A percentile compares a stretch with the other conserved stretches of the same genome.
These are phyloP conservation scores for Paecilomyces dactylethromorphus DNA, from an alignment of 2,329 filamentous ascomycete genomes.

Conservation along the genomic window DNA sequence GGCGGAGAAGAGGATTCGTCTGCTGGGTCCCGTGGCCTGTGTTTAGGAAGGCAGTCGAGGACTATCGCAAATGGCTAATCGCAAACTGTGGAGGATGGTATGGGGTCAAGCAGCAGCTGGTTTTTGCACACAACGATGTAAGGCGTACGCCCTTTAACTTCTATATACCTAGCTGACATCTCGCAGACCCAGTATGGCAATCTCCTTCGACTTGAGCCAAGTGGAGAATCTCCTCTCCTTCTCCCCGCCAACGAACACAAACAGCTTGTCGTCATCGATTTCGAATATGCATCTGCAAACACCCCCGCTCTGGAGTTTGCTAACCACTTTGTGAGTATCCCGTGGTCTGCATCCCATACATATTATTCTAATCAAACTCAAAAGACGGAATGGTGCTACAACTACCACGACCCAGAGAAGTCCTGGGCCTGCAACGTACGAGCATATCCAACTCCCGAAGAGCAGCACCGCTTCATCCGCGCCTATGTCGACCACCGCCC, in stretches of 20 bases:
- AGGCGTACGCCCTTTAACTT: conserved; percentile 25
- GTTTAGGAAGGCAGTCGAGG: conserved; percentile 68
- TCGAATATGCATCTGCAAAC: conserved; percentile 93
- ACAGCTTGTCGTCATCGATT: conserved; percentile 94
- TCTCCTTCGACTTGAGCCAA: conserved; percentile 70
- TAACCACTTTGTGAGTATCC: conserved; percentile 73
- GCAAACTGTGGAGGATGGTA: conserved; percentile 61
- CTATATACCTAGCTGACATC: conserved; percentile 11
- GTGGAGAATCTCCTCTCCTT: conserved; percentile 72
- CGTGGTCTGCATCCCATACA: background rate
- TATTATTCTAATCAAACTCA: conserved; percentile 1
- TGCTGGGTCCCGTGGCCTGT: conserved; percentile 76
- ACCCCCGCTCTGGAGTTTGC: conserved; percentile 83
- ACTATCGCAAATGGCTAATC: conserved; percentile 69
- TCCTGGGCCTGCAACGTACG: conserved; percentile 63
- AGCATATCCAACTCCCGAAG: conserved; percentile 68
- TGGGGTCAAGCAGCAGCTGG: conserved; percentile 65
- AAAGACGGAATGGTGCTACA: conserved; percentile 89
- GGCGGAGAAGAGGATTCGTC: conserved; percentile 67
- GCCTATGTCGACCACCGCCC: conserved; percentile 81
- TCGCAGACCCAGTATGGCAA: conserved; percentile 93
- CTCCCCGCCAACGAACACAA: conserved; percentile 91
- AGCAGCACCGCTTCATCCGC: conserved; percentile 78
- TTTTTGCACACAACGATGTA: conserved; percentile 98
- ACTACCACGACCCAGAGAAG: conserved; percentile 71